Conservation (phyloP, 768 basidiomycete species). For the Termitomyces heimii region DNA sequence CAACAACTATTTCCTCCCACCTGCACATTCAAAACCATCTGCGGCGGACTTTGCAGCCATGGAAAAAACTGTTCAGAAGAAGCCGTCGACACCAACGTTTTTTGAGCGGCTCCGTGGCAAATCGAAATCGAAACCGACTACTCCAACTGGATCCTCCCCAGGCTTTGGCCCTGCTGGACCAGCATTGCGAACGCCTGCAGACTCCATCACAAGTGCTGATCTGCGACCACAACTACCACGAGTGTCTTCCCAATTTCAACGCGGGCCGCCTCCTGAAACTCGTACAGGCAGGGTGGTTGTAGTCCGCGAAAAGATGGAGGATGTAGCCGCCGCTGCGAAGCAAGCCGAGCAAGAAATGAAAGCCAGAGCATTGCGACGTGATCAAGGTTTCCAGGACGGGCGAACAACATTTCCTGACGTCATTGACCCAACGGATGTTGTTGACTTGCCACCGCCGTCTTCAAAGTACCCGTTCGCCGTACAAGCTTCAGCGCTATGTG, state of each 20-base stretch:
- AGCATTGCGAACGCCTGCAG: constrained; percentile 59
- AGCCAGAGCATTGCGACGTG: constrained; percentile 40
- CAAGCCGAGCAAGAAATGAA: constrained; percentile 74
- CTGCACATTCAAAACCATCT: constrained; percentile 79
- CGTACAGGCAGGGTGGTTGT: constrained; percentile 66
- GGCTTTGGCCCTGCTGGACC: constrained; percentile 34
- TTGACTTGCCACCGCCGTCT: constrained; percentile 71
- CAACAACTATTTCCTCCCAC: constrained; percentile 86
- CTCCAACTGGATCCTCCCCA: constrained; percentile 33
- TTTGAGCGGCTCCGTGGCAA: constrained; percentile 70
- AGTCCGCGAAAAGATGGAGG: constrained; percentile 75
- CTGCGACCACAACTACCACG: constrained; percentile 27
- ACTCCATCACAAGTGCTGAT: constrained; percentile 47
- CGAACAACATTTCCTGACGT: constrained; percentile 42
- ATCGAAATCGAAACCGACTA: constrained; percentile 58
- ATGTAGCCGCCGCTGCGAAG: constrained; percentile 63
- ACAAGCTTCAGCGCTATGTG: constrained; percentile 69
- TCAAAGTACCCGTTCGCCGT: constrained; percentile 67
- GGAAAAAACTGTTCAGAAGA: constrained; percentile 35
- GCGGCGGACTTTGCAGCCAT: constrained; percentile 53
- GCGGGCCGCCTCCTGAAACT: constrained; percentile 25
- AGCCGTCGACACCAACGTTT: constrained; percentile 46
- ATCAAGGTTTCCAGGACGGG: constrained; percentile 36
- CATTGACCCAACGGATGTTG: constrained; percentile 80
- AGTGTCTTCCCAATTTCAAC: constrained; percentile 29